These are phyloP conservation scores for Solanum etuberosum DNA, from an alignment of 257 asterid species.

Conservation along the genomic window DNA sequence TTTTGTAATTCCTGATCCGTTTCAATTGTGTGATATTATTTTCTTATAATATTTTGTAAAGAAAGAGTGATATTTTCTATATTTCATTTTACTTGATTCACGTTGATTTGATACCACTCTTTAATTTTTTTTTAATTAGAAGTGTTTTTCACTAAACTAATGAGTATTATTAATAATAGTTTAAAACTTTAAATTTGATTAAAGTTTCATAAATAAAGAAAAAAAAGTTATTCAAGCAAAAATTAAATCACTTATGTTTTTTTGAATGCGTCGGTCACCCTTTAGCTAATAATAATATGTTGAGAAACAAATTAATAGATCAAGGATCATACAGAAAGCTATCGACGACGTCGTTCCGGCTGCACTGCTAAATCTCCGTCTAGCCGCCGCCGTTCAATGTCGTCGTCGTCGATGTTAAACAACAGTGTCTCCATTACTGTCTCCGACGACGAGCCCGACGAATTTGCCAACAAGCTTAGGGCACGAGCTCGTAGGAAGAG, in stretches of 20 bases:
- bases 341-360: background rate
- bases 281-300: background rate
- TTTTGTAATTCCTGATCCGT: too few relatives aligned
- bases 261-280: background rate
- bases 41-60: too few relatives aligned
- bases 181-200: background rate
- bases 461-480: conserved; percentile 31
- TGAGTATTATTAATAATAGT: too few relatives aligned
- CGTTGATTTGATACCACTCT: background rate
- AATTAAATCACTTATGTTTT: too few relatives aligned
- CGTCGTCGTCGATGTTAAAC: conserved; percentile 27
- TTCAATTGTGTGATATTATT: too few relatives aligned
- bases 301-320: background rate
- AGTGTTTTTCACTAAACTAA: too few relatives aligned
- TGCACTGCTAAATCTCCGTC: background rate
- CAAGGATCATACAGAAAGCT: background rate
- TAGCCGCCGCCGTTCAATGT: background rate
- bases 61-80: too few relatives aligned
- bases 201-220: too few relatives aligned
- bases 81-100: background rate
- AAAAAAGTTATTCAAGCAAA: too few relatives aligned
- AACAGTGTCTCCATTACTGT: conserved; percentile 46
- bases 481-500: conserved; percentile 57
- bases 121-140: too few relatives aligned
- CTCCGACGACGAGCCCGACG: conserved; percentile 66